Base-by-base conservation (phyloP, 768 basidiomycete species). In the Leccinum variicolor region DNA sequence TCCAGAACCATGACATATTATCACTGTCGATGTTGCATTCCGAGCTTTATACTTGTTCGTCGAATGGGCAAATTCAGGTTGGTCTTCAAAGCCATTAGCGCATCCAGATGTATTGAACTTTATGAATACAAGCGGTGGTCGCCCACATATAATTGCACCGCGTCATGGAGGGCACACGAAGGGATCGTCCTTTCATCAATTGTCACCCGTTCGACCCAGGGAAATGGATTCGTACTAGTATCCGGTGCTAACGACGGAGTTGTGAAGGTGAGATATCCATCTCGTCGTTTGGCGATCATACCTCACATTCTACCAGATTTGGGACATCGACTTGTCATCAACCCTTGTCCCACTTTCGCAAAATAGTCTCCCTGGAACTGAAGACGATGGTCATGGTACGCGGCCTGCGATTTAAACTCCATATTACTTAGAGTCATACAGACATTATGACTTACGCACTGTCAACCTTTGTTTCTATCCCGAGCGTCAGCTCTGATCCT, bases 221-320 rank as follows among this genome's bases (percentile, higher is more conserved):
- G 58, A 25, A 59, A 65, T 25, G 55, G 56, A 25, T 62, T 66
- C 39, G 74, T 70, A 52, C 79, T 86, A 25, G 74, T 95, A 23
- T 92, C 94, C 0, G 92, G 93, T 17, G 94, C 88, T 0, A 92
- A 88, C 65, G 95, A 98, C 61, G 85, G 87, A 19, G 79, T 85
- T 55, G 87, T 97, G 67, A 94, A 93, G 77, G 92, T 90, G 60
- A 39, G 66, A 46, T 46, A 19, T 50, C n/a, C 15, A 28, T 59
- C 28, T 41, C 36, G 2, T 47, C 11, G 6, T 26, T 9, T 14
- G 19, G 5, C 36, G 6, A 33, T 29, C 15, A 2, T 51, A 11
- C 34, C 31, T 57, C 33, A 58, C 17, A 10, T 28, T 52, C 26
- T 26, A 9, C 15, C 48, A 86, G 85, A 68, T 85, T 19, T 87